Conservation (phyloP, 2,329 filamentous ascomycete species). For the Podosphaera aphanis region DNA sequence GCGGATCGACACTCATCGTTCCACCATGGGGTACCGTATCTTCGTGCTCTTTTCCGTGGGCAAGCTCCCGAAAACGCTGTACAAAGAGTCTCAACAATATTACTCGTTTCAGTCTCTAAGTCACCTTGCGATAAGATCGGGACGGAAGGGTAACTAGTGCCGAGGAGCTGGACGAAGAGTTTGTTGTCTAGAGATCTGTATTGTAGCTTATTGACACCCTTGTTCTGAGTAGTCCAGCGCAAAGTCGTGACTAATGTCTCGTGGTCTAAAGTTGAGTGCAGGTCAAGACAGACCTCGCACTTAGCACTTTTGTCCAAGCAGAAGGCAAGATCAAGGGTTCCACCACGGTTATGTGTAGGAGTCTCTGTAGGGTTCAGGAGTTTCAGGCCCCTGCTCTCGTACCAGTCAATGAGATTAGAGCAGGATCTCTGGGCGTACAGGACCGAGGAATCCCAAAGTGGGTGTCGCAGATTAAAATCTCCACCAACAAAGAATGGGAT, state of each 20-base stretch:
- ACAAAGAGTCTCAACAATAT: neutral
- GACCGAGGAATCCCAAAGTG: neutral
- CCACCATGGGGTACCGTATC: neutral
- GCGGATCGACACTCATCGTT: neutral
- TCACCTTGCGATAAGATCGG: neutral
- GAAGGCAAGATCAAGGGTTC: neutral
- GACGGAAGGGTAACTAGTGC: neutral
- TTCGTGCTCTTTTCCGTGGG: neutral
- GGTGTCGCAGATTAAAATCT: neutral
- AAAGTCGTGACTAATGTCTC: neutral
- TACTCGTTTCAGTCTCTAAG: neutral
- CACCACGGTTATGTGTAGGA: neutral
- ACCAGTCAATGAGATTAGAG: too few relatives aligned
- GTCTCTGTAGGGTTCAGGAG: neutral
- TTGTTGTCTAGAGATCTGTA: neutral
- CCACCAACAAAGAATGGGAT: neutral
- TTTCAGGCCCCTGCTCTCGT: neutral
- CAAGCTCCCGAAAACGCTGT: neutral
- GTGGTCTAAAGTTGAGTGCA: neutral
- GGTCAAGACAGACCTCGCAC: neutral
- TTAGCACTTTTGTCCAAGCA: neutral
- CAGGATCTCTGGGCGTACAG: neutral
- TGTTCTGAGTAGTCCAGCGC: neutral
- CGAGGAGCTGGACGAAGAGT: neutral
- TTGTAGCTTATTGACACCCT: neutral